Percentiles rank a stretch among this genome's conserved stretches.
Evolutionary conservation across 1,284 basidiomycete genomes (phyloP).

Genomic region (Cryptococcus sp.): DNA sequence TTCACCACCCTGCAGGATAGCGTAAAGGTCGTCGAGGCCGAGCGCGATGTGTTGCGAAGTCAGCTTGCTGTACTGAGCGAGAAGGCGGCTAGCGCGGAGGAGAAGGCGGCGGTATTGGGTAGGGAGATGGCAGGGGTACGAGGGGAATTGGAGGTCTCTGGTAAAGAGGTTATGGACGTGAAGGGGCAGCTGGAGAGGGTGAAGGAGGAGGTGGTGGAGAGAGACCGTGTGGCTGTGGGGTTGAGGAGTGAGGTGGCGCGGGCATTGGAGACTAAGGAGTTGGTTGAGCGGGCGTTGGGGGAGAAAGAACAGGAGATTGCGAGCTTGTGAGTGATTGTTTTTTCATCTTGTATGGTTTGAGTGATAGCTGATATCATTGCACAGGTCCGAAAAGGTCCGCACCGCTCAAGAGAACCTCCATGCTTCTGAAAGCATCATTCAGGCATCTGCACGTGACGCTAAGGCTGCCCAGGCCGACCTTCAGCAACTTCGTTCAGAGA

Average conservation of each 20-base stretch:
- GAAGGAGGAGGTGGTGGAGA: neutral
- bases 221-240: neutral
- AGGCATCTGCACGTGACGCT: neutral
- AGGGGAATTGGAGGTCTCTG: neutral
- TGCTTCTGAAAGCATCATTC: neutral
- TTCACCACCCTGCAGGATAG: neutral
- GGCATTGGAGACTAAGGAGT: neutral
- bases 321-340: conserved; percentile 2
- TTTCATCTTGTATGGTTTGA: no score
- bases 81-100: neutral
- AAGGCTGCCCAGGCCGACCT: conserved; percentile 2
- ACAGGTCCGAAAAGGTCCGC: neutral
- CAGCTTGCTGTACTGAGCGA: neutral
- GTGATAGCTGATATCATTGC: neutral
- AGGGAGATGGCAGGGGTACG: neutral
- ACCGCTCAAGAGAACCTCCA: neutral
- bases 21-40: neutral
- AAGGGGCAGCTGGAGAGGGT: neutral
- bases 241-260: neutral
- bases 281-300: neutral
- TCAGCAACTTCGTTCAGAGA: conserved; percentile 8
- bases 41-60: neutral
- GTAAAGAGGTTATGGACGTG: neutral
- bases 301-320: neutral
- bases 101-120: neutral